Conservation (phyloP, 1,139 yeast species). For the Yamadazyma triangularis region DNA sequence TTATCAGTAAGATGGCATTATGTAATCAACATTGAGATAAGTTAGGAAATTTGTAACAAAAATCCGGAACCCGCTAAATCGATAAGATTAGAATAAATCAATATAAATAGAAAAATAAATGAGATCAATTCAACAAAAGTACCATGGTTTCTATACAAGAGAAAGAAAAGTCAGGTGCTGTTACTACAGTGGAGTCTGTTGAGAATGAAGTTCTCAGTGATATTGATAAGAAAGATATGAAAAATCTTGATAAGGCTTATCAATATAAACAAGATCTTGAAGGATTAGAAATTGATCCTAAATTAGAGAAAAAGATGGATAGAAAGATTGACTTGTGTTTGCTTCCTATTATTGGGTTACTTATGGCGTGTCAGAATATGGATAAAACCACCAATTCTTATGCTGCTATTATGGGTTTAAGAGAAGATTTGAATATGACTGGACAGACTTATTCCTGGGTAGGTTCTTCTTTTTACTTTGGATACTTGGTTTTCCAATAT, state of each 20-base stretch:
- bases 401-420: slow-evolving; percentile 58
- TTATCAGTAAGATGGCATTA: too few species aligned
- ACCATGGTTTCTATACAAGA: too few species aligned
- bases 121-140: too few species aligned
- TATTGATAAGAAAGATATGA: too few species aligned
- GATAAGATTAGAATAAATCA: too few species aligned
- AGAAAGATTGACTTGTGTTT: slow-evolving; percentile 50
- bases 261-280: slow-evolving; percentile 5
- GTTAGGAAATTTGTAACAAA: too few species aligned
- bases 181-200: too few species aligned
- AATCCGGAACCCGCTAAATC: too few species aligned
- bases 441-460: slow-evolving; percentile 38
- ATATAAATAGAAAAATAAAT: too few species aligned
- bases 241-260: slow-evolving; percentile 8
- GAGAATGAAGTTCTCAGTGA: too few species aligned
- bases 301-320: slow-evolving; percentile 8
- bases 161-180: too few species aligned
- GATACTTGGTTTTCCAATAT: slow-evolving; percentile 46
- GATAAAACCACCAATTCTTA: slow-evolving; percentile 55
- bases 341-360: slow-evolving; percentile 48
- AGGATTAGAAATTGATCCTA: slow-evolving; percentile 8
- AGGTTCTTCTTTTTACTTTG: slow-evolving; percentile 56
- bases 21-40: too few species aligned
- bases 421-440: slow-evolving; percentile 25
- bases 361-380: slow-evolving; percentile 56